phyloP scores from a whole-genome alignment of 805 yeast species.

The Wickerhamiella sorbophila region DNA sequence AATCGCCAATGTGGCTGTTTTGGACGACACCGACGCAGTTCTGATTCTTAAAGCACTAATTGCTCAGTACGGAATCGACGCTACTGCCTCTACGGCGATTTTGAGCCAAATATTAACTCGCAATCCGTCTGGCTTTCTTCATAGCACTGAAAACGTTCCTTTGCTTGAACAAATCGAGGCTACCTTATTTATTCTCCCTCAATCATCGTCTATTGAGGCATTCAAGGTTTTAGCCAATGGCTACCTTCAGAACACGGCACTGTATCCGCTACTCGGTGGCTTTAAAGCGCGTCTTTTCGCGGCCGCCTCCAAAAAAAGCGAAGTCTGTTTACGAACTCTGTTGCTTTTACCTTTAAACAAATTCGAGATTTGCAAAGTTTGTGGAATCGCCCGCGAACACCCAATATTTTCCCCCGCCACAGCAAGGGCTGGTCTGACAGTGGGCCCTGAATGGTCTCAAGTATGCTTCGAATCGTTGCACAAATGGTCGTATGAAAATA shows the following conservation, averaged over 20 bases:
- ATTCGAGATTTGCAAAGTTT: constrained; percentile 6
- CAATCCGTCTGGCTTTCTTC: not conserved
- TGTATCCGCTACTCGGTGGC: not conserved
- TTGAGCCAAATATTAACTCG: not conserved
- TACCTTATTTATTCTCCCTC: not conserved
- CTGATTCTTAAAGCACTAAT: not conserved
- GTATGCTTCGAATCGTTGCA: not conserved
- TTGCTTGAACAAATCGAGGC: not conserved
- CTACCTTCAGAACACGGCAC: not conserved
- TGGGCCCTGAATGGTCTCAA: not conserved
- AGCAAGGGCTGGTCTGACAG: constrained; percentile 4
- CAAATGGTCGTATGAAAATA: not conserved
- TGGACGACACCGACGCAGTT: not conserved
- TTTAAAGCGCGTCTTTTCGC: not conserved
- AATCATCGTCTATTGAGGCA: not conserved
- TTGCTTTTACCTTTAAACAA: constrained; percentile 3
- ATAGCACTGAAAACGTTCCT: not conserved
- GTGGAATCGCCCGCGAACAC: not conserved
- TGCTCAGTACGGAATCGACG: not conserved
- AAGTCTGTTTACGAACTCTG: not conserved
- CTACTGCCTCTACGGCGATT: not conserved
- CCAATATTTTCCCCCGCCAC: not conserved
- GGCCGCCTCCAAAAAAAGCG: not conserved
- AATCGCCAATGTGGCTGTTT: not conserved
- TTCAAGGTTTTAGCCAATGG: not conserved